Evolutionary conservation across 2,329 filamentous ascomycete species (phyloP).

Genomic region (Ophiostoma populinum): DNA sequence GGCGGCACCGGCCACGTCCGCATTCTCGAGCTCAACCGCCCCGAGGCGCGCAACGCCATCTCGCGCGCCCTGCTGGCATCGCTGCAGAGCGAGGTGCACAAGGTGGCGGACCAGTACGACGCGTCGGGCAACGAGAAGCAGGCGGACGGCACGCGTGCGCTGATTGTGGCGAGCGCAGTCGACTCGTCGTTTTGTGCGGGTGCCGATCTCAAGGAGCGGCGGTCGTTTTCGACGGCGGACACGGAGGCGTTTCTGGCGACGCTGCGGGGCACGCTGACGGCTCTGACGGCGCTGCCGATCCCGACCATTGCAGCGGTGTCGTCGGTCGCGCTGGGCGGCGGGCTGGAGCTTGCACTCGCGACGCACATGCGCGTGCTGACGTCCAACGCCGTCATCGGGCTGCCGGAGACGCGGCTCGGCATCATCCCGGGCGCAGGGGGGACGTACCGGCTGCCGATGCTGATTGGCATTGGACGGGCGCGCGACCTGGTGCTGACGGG

Average conservation of each 20-base stretch:
- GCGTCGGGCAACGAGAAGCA: slow-evolving; percentile 34
- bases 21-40: slow-evolving; percentile 74
- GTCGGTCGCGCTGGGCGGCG: slow-evolving; percentile 76
- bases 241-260: slow-evolving; percentile 61
- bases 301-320: slow-evolving; percentile 82
- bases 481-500: slow-evolving; percentile 83
- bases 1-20: slow-evolving; percentile 71
- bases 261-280: slow-evolving; percentile 59
- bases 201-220: slow-evolving; percentile 81
- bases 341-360: slow-evolving; percentile 78
- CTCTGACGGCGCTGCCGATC: slow-evolving; percentile 59
- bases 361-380: slow-evolving; percentile 80
- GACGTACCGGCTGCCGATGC: slow-evolving; percentile 66
- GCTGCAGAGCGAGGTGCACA: slow-evolving; percentile 55
- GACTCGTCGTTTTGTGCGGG: slow-evolving; percentile 85
- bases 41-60: slow-evolving; percentile 76
- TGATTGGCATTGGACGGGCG: slow-evolving; percentile 70
- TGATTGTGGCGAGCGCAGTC: slow-evolving; percentile 73
- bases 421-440: slow-evolving; percentile 93
- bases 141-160: slow-evolving; percentile 47
- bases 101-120: slow-evolving; percentile 47
- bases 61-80: slow-evolving; percentile 59
- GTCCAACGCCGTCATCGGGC: slow-evolving; percentile 58
- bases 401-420: slow-evolving; percentile 82
- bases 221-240: slow-evolving; percentile 57